These are phyloP conservation scores for Podospora bellae-mahoneyi DNA, from an alignment of 495 filamentous ascomycete genomes.

Conservation along the genomic window DNA sequence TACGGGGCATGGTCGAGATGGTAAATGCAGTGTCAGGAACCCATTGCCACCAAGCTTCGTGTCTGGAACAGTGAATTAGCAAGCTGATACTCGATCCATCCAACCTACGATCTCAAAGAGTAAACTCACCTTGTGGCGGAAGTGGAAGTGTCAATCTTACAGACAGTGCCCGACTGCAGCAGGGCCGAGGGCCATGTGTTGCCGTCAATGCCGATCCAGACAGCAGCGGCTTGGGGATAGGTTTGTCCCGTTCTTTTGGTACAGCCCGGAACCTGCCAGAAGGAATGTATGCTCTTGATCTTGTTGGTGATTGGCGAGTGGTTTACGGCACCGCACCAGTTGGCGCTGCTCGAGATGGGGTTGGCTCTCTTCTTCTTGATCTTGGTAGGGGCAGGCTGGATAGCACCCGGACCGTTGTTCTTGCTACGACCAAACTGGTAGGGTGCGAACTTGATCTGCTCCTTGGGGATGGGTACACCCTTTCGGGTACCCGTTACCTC, in stretches of 20 bases:
- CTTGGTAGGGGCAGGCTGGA: not conserved
- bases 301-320: conserved; percentile 21
- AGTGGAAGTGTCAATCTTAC: conserved; percentile 31
- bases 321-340: conserved; percentile 35
- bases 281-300: conserved; percentile 29
- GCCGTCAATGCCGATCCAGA: conserved; percentile 35
- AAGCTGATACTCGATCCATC: not conserved
- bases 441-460: conserved; percentile 29
- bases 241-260: conserved; percentile 18
- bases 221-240: conserved; percentile 31
- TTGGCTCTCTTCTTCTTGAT: conserved; percentile 22
- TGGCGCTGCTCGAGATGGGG: conserved; percentile 18
- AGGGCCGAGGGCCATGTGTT: conserved; percentile 22
- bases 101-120: not conserved
- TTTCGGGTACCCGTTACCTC: conserved; percentile 25
- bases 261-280: conserved; percentile 28
- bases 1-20: conserved; percentile 28
- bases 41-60: conserved; percentile 37
- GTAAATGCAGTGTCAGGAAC: conserved; percentile 22
- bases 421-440: conserved; percentile 18
- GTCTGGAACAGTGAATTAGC: conserved; percentile 10
- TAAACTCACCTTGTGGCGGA: conserved; percentile 19
- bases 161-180: conserved; percentile 33
- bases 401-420: not conserved
- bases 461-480: conserved; percentile 26